Conservation (phyloP, 768 basidiomycete species). For the Naganishia vaughanmartiniae region DNA sequence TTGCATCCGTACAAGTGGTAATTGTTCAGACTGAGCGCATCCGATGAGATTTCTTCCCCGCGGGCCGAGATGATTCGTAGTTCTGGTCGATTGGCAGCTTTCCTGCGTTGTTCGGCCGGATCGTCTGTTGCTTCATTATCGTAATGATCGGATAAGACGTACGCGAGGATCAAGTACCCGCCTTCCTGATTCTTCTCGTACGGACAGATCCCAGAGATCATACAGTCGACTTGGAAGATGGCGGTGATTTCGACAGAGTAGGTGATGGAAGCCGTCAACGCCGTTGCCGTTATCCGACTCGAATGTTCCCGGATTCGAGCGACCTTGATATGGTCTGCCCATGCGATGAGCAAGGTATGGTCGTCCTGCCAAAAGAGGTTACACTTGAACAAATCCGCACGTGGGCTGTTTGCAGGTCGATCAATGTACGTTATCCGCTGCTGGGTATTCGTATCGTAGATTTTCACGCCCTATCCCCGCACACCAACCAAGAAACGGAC, state of each 20-base stretch:
- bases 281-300: conserved; percentile 8
- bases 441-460: conserved; percentile 78
- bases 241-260: conserved; percentile 79
- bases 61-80: conserved; percentile 82
- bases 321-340: conserved; percentile 91
- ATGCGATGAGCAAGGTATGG: conserved; percentile 80
- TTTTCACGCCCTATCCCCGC: conserved; percentile 73
- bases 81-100: conserved; percentile 86
- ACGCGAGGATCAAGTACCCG: conserved; percentile 77
- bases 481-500: neutral
- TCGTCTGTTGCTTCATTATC: conserved; percentile 72
- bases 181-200: conserved; percentile 54
- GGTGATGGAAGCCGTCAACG: conserved; percentile 45
- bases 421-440: conserved; percentile 81
- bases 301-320: conserved; percentile 57
- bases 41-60: conserved; percentile 82
- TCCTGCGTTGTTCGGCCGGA: conserved; percentile 70
- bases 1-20: conserved; percentile 86
- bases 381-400: conserved; percentile 93
- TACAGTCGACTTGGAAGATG: conserved; percentile 88
- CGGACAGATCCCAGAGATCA: conserved; percentile 86
- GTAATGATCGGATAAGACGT: conserved; percentile 71
- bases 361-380: conserved; percentile 90
- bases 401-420: conserved; percentile 73
- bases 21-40: conserved; percentile 73